Evolutionary conservation across 371 early-diverging fungal species (phyloP), one percentile per base, ranked within the genome.

Genomic region (Dichotomocladium elegans): DNA sequence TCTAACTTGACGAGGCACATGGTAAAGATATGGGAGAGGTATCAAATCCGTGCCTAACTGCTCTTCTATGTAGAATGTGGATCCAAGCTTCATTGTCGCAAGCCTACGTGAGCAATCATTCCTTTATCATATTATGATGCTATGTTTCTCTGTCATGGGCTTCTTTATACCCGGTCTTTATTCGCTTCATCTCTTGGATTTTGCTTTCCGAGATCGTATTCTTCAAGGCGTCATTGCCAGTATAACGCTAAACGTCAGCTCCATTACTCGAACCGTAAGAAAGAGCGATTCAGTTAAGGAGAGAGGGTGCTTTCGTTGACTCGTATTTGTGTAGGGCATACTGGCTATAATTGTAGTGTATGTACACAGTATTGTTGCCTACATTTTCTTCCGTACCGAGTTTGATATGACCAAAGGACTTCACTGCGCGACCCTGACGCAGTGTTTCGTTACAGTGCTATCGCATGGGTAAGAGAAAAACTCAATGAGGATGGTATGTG

Each of bases 221-320:
- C 47, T 82, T 25, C 82, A 82, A 46, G 82, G 80, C n/a, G 82
- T 82, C 47, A 80, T 82, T 52, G 62, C 75, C 2, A 76, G 77
- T 47, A 73, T 82, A 12, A 79, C 82, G 3, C 35, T 82, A 41
- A 82, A 82, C 49, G 65, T 74, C 26, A 71, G 61, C 42, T 79
- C 82, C 1, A 67, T 82, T 15, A 65, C 79, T 17, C 61, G 74
- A 47, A 82, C 82, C 12, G 72, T 64, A 64, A 50, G 56, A 30
- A 37, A 40, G 12, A 44, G 11, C 1, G 35, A 2, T 25, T 27
- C 2, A 21, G 1, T 41, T 34, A 30, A 22, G 3, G 14, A 28
- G 8, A 3, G 12, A 33, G 19, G 14, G 21, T 27, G 3, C 17
- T 12, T 43, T 31, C 14, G 15, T n/a, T 53, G 24, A 9, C 7